These are phyloP conservation scores for Erodium moschatum DNA, from an alignment of 441 rosid genomes.

Conservation along the genomic window DNA sequence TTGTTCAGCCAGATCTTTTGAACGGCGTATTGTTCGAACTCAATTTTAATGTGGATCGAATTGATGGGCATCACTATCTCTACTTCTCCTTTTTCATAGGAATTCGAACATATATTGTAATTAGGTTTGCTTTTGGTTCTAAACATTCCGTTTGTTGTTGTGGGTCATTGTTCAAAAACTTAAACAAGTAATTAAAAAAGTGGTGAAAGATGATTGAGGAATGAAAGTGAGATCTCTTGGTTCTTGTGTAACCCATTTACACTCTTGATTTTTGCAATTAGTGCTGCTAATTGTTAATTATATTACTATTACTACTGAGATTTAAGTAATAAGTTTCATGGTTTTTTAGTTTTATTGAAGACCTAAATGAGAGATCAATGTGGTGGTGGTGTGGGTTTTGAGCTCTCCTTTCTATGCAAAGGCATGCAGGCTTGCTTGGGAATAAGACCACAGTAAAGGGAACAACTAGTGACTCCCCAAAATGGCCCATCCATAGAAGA, in stretches of 20 bases:
- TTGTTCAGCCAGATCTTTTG: too few relatives aligned
- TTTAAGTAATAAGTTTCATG: neutral
- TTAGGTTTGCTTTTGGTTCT: constrained; percentile 5
- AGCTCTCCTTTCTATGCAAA: constrained; percentile 67
- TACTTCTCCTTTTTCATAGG: neutral
- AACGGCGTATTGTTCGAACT: too few relatives aligned
- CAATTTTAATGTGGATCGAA: too few relatives aligned
- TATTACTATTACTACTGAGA: constrained; percentile 16
- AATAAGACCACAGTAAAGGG: too few relatives aligned
- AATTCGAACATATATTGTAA: neutral
- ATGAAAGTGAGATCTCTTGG: constrained; percentile 69
- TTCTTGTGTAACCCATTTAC: constrained; percentile 31
- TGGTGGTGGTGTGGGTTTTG: constrained; percentile 20
- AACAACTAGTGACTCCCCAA: constrained; percentile 15
- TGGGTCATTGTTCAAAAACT: constrained; percentile 21
- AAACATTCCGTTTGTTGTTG: constrained; percentile 25
- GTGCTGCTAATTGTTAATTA: constrained; percentile 17
- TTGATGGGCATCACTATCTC: neutral
- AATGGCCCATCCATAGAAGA: neutral
- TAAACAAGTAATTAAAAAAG: constrained; percentile 20
- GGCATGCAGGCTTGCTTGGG: constrained; percentile 36
- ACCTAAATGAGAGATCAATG: neutral
- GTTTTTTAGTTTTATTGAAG: neutral
- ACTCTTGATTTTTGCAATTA: constrained; percentile 21
- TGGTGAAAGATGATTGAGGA: constrained; percentile 64